Percentiles rank a stretch among this genome's conserved stretches.
Evolutionary conservation across 2,329 filamentous ascomycete genomes (phyloP).

Genomic region (Colletotrichum australisinense): DNA sequence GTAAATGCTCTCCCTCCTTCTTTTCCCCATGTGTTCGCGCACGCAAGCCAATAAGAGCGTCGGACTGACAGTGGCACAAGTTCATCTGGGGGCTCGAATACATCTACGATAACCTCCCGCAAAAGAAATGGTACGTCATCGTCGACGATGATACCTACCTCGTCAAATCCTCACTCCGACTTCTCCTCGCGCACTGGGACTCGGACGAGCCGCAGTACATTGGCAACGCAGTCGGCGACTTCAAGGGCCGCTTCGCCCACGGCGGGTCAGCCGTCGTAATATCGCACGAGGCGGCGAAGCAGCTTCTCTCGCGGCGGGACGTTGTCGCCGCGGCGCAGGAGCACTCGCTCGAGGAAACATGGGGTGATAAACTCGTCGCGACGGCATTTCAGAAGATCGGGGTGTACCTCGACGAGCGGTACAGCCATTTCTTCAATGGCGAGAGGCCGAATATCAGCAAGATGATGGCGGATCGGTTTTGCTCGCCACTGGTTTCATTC

Average conservation of each 20-base stretch:
- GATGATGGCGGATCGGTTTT: conserved; percentile 62
- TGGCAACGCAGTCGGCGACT: conserved; percentile 69
- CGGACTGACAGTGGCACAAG: conserved; percentile 43
- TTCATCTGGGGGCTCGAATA: conserved; percentile 67
- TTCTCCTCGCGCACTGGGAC: conserved; percentile 62
- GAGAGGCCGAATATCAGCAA: conserved; percentile 61
- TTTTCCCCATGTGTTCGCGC: background rate
- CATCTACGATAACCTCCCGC: conserved; percentile 59
- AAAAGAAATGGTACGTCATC: conserved; percentile 70
- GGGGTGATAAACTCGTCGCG: conserved; percentile 66
- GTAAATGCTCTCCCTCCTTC: conserved; percentile 41
- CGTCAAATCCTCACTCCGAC: conserved; percentile 58
- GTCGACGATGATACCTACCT: conserved; percentile 69
- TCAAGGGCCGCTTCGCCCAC: conserved; percentile 65
- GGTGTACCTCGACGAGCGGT: conserved; percentile 66
- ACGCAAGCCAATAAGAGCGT: background rate
- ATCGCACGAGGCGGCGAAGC: conserved; percentile 61
- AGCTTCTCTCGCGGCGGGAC: conserved; percentile 55
- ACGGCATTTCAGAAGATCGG: conserved; percentile 64
- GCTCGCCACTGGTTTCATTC: conserved; percentile 65
- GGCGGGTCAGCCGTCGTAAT: conserved; percentile 66
- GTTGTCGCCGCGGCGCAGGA: conserved; percentile 57
- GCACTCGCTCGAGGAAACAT: conserved; percentile 62
- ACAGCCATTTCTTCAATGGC: conserved; percentile 67
- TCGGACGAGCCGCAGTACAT: conserved; percentile 60